Percentiles rank a stretch among this genome's conserved stretches.
These are phyloP conservation scores for Rhodamnia rubescens DNA, from an alignment of 345 rosid species.

Conservation along the genomic window DNA sequence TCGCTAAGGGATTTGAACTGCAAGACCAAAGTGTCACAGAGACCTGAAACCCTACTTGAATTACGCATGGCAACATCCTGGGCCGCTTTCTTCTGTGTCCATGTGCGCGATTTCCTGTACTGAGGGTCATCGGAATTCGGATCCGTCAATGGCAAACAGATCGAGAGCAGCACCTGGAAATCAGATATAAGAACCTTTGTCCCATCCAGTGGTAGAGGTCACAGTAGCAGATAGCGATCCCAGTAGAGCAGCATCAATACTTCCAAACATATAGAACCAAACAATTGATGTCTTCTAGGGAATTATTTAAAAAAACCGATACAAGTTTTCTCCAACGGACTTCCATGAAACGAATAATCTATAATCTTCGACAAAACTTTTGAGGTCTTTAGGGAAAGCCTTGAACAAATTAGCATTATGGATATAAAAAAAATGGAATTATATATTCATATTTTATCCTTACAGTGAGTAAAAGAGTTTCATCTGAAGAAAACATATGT, in stretches of 20 bases:
- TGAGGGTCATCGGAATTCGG: constrained; percentile 60
- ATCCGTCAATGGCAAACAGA: constrained; percentile 53
- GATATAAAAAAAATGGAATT: too few species aligned
- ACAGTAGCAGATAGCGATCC: neutral
- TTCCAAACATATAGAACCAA: neutral
- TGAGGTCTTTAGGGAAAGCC: neutral
- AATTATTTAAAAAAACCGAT: neutral
- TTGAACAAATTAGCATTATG: neutral
- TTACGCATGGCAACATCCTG: neutral
- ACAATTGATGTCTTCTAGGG: neutral
- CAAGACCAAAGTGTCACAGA: constrained; percentile 12
- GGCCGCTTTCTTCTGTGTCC: constrained; percentile 69
- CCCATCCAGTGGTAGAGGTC: neutral
- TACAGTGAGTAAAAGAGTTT: too few species aligned
- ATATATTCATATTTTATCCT: too few species aligned
- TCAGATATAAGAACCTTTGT: neutral
- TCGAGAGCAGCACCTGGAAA: constrained; percentile 46
- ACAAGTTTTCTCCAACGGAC: neutral
- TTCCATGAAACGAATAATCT: too few species aligned
- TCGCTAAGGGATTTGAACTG: neutral
- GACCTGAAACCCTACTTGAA: constrained; percentile 16
- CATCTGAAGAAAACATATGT: too few species aligned
- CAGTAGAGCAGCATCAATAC: neutral
- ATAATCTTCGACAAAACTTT: neutral
- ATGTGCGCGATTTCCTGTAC: constrained; percentile 64